These are phyloP conservation scores for Didymella pomorum DNA, from an alignment of 2,329 filamentous ascomycete genomes.

Conservation along the genomic window DNA sequence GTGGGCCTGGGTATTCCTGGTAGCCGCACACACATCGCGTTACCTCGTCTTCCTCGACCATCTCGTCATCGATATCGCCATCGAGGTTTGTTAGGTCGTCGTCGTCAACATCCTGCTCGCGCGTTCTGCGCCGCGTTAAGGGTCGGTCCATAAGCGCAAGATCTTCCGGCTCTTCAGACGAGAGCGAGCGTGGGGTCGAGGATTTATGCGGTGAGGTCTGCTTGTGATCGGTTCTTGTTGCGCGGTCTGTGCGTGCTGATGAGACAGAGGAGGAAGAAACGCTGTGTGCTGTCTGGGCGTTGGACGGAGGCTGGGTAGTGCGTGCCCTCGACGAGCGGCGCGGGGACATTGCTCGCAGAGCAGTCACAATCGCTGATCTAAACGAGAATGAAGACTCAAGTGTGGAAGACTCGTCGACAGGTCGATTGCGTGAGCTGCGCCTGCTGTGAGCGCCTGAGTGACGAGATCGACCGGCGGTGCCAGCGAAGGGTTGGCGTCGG, in stretches of 20 bases:
- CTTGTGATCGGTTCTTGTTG: constrained; percentile 75
- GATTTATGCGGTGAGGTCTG: constrained; percentile 77
- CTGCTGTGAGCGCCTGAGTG: constrained; percentile 20
- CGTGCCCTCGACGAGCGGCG: constrained; percentile 93
- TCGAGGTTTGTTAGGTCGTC: constrained; percentile 57
- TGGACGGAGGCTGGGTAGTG: constrained; percentile 72
- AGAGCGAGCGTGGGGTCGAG: constrained; percentile 74
- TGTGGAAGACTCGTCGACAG: constrained; percentile 6
- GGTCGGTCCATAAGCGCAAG: constrained; percentile 68
- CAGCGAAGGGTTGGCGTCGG: constrained; percentile 18
- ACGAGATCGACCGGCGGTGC: constrained; percentile 24
- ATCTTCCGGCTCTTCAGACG: constrained; percentile 72
- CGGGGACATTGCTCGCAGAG: constrained; percentile 64
- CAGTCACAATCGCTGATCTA: constrained; percentile 11
- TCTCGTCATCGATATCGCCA: constrained; percentile 68
- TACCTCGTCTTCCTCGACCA: constrained; percentile 78
- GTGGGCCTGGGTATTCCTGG: constrained; percentile 90
- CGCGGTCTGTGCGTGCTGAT: constrained; percentile 77
- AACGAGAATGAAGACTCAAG: neutral
- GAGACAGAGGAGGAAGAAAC: constrained; percentile 76
- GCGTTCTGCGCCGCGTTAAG: constrained; percentile 79
- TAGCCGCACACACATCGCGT: constrained; percentile 95
- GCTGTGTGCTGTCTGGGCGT: constrained; percentile 74
- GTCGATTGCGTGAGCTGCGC: constrained; percentile 25
- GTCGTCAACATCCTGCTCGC: constrained; percentile 73